Base-by-base conservation (phyloP, 768 basidiomycete species). In the Trametes sanguinea region DNA sequence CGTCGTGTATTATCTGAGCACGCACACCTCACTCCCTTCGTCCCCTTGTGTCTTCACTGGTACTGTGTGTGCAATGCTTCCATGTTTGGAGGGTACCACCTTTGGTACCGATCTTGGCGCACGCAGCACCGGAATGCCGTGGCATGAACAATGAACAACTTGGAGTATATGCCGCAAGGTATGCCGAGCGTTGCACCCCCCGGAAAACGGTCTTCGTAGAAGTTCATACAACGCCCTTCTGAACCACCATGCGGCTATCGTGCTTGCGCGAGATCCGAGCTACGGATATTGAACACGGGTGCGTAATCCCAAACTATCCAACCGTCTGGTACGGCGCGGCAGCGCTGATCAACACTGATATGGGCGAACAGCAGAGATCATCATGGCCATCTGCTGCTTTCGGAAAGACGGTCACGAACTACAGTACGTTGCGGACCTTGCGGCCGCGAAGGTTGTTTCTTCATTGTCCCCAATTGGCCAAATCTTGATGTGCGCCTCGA, bases 261-360 rank as follows among this genome's bases (percentile, higher is more conserved):
- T 35, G 57, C 40, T 17, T 44, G 33, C 42, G 32, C 42, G 57
- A 44, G 50, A 58, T 44, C 57, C 57, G 57, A 43, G n/a, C 48
- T 22, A 40, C 50, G 50, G 57, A 44, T 14, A 9, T 9, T 47
- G 47, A 48, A 16, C 22, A 10, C 22, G 32, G 32, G 35, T 43
- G 32, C 16, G 37, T 35, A 7, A 46, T 16, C 33, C 57, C 57
- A 44, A 13, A 9, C 4, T 14, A 16, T 10, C 30, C 8, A 32
- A 32, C 30, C 48, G 30, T 30, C 40, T 17, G 40, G 57, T 58
- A 17, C 32, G 37, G 33, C 39, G 14, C 37, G 47, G 5, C 29
- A 42, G 32, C 57, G 57, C 42, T 59, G 57, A 59, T 59, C 57
- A 7, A 27, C 47, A 51, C 57, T 45, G 57, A 59, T 59, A 52